These are phyloP conservation scores for Cicer bijugum DNA, from an alignment of 306 rosid species.

Conservation along the genomic window DNA sequence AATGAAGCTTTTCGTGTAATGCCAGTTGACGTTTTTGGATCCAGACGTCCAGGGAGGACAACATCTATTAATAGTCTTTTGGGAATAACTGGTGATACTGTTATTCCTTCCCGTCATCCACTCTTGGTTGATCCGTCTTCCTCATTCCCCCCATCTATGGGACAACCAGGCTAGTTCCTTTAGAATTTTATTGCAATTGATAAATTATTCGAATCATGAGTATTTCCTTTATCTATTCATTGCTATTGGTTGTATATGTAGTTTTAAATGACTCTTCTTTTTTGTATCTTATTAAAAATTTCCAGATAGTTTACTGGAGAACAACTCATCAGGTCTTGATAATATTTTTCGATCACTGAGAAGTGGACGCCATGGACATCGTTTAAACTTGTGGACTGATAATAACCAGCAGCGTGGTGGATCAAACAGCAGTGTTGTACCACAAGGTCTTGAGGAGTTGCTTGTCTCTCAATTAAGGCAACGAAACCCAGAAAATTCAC, in stretches of 20 bases:
- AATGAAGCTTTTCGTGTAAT: conserved; percentile 91
- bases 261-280: conserved; percentile 15
- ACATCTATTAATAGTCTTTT: conserved; percentile 95
- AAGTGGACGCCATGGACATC: conserved; percentile 97
- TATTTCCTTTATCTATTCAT: conserved; percentile 42
- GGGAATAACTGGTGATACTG: conserved; percentile 86
- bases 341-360: conserved; percentile 89
- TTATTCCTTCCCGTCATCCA: conserved; percentile 88
- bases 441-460: conserved; percentile 91
- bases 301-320: conserved; percentile 72
- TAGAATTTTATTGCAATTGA: conserved; percentile 29
- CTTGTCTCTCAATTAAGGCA: conserved; percentile 89
- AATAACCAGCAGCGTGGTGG: conserved; percentile 82
- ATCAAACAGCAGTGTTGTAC: conserved; percentile 68
- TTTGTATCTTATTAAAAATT: background rate
- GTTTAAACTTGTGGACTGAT: conserved; percentile 84
- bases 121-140: conserved; percentile 79
- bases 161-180: conserved; percentile 69
- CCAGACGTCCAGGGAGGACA: conserved; percentile 92
- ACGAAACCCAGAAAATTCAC: conserved; percentile 63
- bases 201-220: background rate
- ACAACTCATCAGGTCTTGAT: conserved; percentile 72
- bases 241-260: background rate
- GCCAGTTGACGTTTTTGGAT: conserved; percentile 97
- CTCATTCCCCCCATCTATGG: conserved; percentile 56